Evolutionary conservation across 768 basidiomycete genomes (phyloP).

Genomic region (Boletus vermiculosoides): DNA sequence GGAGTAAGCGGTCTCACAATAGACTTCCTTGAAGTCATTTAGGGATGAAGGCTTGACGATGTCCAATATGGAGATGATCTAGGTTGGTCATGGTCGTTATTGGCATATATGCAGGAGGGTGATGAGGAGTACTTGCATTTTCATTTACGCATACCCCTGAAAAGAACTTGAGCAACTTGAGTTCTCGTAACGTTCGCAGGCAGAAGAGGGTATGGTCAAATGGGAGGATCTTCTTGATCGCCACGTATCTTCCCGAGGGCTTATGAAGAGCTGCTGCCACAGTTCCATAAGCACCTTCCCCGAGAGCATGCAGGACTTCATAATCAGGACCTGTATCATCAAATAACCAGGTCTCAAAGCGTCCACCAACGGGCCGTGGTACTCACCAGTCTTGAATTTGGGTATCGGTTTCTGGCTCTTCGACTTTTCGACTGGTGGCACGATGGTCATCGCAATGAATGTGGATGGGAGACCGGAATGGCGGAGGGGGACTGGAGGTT

Average conservation of each 20-base stretch:
- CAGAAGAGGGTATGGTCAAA: conserved; percentile 95
- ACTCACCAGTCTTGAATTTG: conserved; percentile 68
- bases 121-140: conserved; percentile 48
- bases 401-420: conserved; percentile 65
- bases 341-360: conserved; percentile 6
- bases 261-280: conserved; percentile 87
- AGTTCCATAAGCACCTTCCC: conserved; percentile 88
- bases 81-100: conserved; percentile 2
- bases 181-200: conserved; percentile 83
- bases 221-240: conserved; percentile 93
- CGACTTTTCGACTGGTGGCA: conserved; percentile 13
- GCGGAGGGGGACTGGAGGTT: neutral
- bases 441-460: conserved; percentile 4
- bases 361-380: neutral
- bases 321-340: conserved; percentile 60
- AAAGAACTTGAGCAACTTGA: conserved; percentile 87
- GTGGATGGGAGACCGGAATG: neutral
- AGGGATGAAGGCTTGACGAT: conserved; percentile 79
- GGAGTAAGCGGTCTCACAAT: conserved; percentile 47
- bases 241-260: conserved; percentile 79
- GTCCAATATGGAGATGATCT: conserved; percentile 93
- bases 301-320: conserved; percentile 69
- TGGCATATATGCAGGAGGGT: neutral
- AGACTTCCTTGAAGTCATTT: conserved; percentile 83
- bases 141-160: conserved; percentile 78